These are phyloP conservation scores for Parachaetomium inaequale DNA, from an alignment of 495 filamentous ascomycete genomes.

Conservation along the genomic window DNA sequence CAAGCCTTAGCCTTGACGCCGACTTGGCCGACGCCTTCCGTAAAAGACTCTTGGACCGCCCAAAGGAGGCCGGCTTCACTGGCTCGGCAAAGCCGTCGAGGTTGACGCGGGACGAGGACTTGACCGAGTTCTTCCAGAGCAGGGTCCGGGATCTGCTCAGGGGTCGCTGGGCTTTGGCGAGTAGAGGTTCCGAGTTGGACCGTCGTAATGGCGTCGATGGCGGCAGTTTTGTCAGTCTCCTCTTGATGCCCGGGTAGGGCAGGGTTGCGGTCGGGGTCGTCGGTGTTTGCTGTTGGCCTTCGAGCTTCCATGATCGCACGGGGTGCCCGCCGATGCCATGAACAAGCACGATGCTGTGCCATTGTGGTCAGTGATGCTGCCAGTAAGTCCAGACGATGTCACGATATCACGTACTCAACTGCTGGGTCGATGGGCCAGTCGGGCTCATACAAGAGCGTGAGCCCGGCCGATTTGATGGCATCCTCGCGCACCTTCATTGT, in stretches of 20 bases:
- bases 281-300: conserved; percentile 11
- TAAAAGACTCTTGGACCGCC: conserved; percentile 8
- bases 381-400: not conserved
- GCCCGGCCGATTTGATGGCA: conserved; percentile 33
- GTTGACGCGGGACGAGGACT: conserved; percentile 24
- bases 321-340: conserved; percentile 40
- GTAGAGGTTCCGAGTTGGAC: conserved; percentile 28
- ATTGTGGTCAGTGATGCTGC: not conserved
- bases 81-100: conserved; percentile 16
- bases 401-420: conserved; percentile 31
- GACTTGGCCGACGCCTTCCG: conserved; percentile 29
- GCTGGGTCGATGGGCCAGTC: conserved; percentile 30
- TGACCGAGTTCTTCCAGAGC: conserved; percentile 22
- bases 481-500: conserved; percentile 32
- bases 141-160: conserved; percentile 4
- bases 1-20: conserved; percentile 19
- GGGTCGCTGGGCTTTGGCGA: conserved; percentile 6
- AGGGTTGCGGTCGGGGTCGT: conserved; percentile 19
- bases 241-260: conserved; percentile 3
- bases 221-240: conserved; percentile 22
- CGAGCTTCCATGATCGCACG: conserved; percentile 35
- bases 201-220: conserved; percentile 17
- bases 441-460: conserved; percentile 38
- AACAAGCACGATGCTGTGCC: conserved; percentile 34
- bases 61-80: conserved; percentile 10